Evolutionary conservation across 768 basidiomycete genomes (phyloP), one percentile per base, ranked within the genome.

Genomic region (Leccinum longicurvipes): DNA sequence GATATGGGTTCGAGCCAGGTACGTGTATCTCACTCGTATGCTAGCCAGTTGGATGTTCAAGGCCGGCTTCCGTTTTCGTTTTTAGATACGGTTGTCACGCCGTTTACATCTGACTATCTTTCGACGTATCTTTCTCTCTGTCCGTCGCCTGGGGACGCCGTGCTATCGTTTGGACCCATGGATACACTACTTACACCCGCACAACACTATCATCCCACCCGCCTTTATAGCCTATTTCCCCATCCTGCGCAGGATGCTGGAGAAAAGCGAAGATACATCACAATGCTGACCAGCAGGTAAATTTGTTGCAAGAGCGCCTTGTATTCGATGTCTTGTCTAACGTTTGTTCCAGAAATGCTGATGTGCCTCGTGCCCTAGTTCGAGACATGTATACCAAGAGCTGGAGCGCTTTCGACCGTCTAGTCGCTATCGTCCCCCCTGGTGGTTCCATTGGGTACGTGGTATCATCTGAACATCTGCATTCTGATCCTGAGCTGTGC

Each of bases 331-430:
- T 28, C 23, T 25, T 29, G 31, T 15, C 47, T 51, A 3, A 59
- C 15, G 49, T 59, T 32, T 57, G 46, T 39, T 47, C 48, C 62
- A 87, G 90, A 69, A 93, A 93, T 67, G 89, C 89, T 15, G 91
- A 92, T 66, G 86, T 91, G 24, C 88, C 91, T 11, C 82, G 91
- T 49, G 87, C 89, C 1, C 78, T 91, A 19, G 91, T 92, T 46
- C 83, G 91, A 54, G 91, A 93, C 62, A 89, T 91, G 87, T 93
- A 93, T 67, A 92, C 90, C 24, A 93, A 93, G 72, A 91, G 88
- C 60, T 93, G 92, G 91, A 91, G 89, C 66, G 91, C 91, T 2
- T 93, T 94, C 63, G 91, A 93, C 67, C 83, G 91, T 10, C 80
- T 94, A 6, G 87, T 93, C 17, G 87, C 89, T 5, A 91, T 93